These are phyloP conservation scores for Erigeron philadelphicus DNA, from an alignment of 140 eudicot genomes.

Conservation along the genomic window DNA sequence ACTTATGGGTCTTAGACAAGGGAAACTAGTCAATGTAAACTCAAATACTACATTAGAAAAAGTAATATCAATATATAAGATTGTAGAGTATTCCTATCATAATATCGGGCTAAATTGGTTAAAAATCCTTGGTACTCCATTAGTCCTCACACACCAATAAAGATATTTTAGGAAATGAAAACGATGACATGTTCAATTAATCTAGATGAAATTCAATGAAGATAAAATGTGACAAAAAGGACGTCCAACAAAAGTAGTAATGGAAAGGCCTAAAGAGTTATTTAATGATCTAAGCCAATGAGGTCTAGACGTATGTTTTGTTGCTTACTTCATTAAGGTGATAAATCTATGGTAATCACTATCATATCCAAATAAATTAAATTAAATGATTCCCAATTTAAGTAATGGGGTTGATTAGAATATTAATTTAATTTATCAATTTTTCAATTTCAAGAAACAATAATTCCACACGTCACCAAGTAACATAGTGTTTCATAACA, in stretches of 20 bases:
- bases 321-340: constrained; percentile 34
- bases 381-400: neutral
- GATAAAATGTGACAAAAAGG: constrained; percentile 22
- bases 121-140: no score
- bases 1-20: no score
- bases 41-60: no score
- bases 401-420: neutral
- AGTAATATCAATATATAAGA: no score
- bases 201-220: constrained; percentile 32
- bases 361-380: neutral
- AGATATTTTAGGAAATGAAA: constrained; percentile 34
- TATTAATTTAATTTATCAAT: constrained; percentile 24
- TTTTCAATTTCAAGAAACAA: constrained; percentile 20
- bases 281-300: constrained; percentile 27
- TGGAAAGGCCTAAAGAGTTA: constrained; percentile 30
- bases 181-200: constrained; percentile 40
- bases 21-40: no score
- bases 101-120: no score
- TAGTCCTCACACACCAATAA: neutral
- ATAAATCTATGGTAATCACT: constrained; percentile 12
- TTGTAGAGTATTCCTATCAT: no score
- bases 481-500: constrained; percentile 32
- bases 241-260: constrained; percentile 22
- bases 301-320: constrained; percentile 27
- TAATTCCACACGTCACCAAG: constrained; percentile 33